A percentile compares a stretch with the other conserved stretches of the same genome.
Conservation (phyloP, 306 rosid species). For the Corylus avellana region DNA sequence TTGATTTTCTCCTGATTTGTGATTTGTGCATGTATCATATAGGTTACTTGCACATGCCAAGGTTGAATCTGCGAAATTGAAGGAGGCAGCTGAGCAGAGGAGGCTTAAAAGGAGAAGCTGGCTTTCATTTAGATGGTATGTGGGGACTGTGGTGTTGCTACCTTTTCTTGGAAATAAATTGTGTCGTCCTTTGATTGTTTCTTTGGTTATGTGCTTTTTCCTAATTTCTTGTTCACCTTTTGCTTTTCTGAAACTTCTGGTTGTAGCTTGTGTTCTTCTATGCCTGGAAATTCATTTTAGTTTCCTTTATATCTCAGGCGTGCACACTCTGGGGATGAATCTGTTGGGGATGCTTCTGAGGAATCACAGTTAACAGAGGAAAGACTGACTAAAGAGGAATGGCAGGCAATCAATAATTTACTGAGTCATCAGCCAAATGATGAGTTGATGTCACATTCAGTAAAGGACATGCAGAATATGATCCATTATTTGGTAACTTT, state of each 20-base stretch:
- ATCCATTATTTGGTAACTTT: constrained; percentile 68
- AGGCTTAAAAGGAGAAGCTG: constrained; percentile 69
- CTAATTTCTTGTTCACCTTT: constrained; percentile 16
- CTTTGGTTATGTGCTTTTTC: constrained; percentile 15
- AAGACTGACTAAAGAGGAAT: constrained; percentile 83
- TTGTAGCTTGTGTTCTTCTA: constrained; percentile 9
- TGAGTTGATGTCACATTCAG: constrained; percentile 48
- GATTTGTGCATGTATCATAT: constrained; percentile 18
- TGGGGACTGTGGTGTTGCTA: constrained; percentile 13
- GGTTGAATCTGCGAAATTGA: constrained; percentile 86
- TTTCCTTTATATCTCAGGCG: constrained; percentile 45
- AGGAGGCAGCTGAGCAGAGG: constrained; percentile 89
- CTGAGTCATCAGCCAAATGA: constrained; percentile 86
- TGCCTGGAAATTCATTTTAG: constrained; percentile 15
- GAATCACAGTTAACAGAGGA: constrained; percentile 59
- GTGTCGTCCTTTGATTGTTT: constrained; percentile 3
- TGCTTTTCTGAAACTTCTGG: constrained; percentile 7
- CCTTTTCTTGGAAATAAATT: constrained; percentile 14
- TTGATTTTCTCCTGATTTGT: constrained; percentile 21
- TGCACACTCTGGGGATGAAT: constrained; percentile 53
- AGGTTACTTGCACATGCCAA: constrained; percentile 98
- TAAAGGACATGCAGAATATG: constrained; percentile 77
- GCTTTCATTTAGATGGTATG: constrained; percentile 88
- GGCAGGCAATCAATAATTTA: constrained; percentile 91
- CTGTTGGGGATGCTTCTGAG: constrained; percentile 54